A percentile compares a stretch with the other conserved stretches of the same genome.
Conservation (phyloP, 2,329 filamentous ascomycete genomes). For the Penicillium thymicola region DNA sequence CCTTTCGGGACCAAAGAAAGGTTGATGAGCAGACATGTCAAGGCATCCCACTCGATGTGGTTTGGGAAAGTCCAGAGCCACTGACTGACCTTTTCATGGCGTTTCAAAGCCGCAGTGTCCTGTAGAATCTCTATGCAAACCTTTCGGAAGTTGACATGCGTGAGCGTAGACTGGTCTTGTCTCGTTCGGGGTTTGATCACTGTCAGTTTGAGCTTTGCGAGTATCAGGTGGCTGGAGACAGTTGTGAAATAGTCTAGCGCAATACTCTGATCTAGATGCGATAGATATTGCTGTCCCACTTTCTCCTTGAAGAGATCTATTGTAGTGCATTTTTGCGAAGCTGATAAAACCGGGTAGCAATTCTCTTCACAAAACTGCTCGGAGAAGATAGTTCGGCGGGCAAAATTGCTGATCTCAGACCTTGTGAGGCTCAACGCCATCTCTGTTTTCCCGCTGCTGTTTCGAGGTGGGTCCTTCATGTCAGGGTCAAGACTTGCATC, state of each 20-base stretch:
- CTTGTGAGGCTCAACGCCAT: constrained; percentile 23
- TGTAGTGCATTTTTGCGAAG: constrained; percentile 14
- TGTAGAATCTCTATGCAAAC: constrained; percentile 19
- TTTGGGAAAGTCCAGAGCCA: constrained; percentile 24
- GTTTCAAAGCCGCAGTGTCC: constrained; percentile 10
- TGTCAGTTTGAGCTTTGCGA: constrained; percentile 14
- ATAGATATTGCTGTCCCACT: constrained; percentile 13
- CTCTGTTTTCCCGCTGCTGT: constrained; percentile 16
- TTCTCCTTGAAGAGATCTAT: constrained; percentile 16
- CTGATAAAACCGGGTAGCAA: constrained; percentile 11
- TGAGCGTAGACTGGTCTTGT: not conserved
- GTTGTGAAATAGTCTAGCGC: constrained; percentile 15
- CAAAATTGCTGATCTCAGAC: constrained; percentile 19
- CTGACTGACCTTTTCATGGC: constrained; percentile 11
- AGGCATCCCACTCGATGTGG: constrained; percentile 21
- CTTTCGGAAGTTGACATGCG: not conserved
- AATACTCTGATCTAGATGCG: constrained; percentile 12
- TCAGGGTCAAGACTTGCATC: constrained; percentile 14
- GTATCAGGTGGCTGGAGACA: constrained; percentile 10
- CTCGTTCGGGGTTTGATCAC: constrained; percentile 9
- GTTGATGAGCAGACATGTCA: constrained; percentile 12
- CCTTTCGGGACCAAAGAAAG: constrained; percentile 6
- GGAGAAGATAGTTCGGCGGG: constrained; percentile 22
- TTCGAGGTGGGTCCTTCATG: constrained; percentile 5
- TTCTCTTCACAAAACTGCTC: constrained; percentile 18